Conservation (phyloP, 768 basidiomycete species). For the Russula griseocarnosa region DNA sequence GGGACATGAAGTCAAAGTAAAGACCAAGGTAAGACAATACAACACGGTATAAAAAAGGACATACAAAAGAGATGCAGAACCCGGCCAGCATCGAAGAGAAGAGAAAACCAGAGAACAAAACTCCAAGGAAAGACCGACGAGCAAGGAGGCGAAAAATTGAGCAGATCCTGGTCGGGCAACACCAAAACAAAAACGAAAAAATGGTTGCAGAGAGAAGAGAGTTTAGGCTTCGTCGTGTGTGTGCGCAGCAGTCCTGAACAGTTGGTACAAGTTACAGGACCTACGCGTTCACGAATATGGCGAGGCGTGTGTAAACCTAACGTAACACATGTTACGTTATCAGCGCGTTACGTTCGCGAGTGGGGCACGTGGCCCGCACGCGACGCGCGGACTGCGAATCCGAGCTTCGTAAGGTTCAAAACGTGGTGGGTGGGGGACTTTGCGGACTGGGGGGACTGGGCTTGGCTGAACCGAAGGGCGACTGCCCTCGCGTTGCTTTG, state of each 20-base stretch:
- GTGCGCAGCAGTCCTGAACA: not conserved
- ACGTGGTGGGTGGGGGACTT: not conserved
- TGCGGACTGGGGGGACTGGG: too few relatives aligned
- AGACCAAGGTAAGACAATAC: not conserved
- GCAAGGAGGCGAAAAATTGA: slow-evolving; percentile 1
- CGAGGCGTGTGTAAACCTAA: not conserved
- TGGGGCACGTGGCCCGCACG: not conserved
- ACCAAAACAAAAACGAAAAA: not conserved
- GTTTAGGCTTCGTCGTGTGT: slow-evolving; percentile 17
- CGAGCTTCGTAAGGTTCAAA: not conserved
- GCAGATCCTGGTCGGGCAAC: not conserved
- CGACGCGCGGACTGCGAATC: not conserved
- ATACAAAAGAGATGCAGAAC: not conserved
- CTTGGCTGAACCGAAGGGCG: too few relatives aligned
- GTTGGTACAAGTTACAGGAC: not conserved
- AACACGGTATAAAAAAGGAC: slow-evolving; percentile 5
- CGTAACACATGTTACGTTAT: not conserved
- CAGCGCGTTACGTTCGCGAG: not conserved
- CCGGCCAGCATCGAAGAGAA: not conserved
- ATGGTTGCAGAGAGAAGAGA: not conserved
- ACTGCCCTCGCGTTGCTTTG: too few relatives aligned
- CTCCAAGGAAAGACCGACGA: slow-evolving; percentile 8
- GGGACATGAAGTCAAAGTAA: not conserved
- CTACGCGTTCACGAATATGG: not conserved
- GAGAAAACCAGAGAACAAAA: not conserved